Conservation (phyloP, 306 rosid genomes). For the Trifolium pratense region DNA sequence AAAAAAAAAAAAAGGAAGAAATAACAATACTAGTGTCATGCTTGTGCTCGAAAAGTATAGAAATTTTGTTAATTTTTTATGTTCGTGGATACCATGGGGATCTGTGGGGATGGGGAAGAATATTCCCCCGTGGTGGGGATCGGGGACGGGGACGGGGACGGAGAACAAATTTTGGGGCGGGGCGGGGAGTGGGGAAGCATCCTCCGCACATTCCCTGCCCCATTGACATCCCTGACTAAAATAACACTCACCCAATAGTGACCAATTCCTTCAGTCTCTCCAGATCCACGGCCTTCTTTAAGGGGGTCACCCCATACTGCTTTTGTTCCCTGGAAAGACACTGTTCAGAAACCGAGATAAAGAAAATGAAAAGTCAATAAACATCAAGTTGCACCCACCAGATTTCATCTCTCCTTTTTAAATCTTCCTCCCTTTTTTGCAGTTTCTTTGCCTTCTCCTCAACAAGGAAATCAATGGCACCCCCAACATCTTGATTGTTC, state of each 20-base stretch:
- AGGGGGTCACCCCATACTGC: constrained; percentile 72
- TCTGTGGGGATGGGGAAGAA: too few species aligned
- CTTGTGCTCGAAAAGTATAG: too few species aligned
- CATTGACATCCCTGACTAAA: too few species aligned
- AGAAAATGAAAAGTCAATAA: constrained; percentile 25
- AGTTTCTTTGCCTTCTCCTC: constrained; percentile 66
- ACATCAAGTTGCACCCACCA: constrained; percentile 48
- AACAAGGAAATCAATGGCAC: constrained; percentile 84
- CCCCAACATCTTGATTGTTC: constrained; percentile 83
- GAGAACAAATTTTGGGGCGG: too few species aligned
- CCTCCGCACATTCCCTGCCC: too few species aligned
- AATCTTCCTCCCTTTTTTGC: constrained; percentile 66
- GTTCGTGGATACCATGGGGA: too few species aligned
- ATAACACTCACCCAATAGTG: constrained; percentile 68
- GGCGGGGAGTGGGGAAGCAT: too few species aligned
- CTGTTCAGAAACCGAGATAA: constrained; percentile 36
- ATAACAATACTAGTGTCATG: too few species aligned
- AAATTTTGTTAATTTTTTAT: too few species aligned
- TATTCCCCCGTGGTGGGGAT: too few species aligned
- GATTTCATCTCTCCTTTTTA: constrained; percentile 59
- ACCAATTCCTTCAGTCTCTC: constrained; percentile 71
- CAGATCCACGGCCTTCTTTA: constrained; percentile 82
- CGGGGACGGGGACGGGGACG: too few species aligned
- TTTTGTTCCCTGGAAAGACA: constrained; percentile 74
- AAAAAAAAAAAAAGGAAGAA: too few species aligned